These are phyloP conservation scores for Penicillium sp. DNA, from an alignment of 2,329 filamentous ascomycete genomes.

Conservation along the genomic window DNA sequence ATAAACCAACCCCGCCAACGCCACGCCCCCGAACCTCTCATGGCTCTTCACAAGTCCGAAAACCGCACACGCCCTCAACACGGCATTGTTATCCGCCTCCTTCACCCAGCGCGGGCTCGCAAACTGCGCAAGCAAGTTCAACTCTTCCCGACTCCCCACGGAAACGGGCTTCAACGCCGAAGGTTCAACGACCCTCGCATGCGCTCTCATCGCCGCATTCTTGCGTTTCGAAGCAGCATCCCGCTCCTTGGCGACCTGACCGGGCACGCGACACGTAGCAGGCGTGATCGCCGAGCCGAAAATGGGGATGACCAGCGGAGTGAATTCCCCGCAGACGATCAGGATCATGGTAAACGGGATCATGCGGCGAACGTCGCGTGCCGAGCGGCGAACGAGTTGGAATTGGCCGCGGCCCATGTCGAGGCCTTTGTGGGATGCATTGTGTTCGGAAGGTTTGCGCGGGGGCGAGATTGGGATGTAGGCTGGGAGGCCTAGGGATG, in stretches of 20 bases:
- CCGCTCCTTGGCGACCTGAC: slow-evolving; percentile 62
- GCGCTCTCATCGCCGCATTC: slow-evolving; percentile 24
- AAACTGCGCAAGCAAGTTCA: slow-evolving; percentile 33
- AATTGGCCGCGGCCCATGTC: slow-evolving; percentile 64
- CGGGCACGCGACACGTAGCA: slow-evolving; percentile 76
- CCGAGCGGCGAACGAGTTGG: slow-evolving; percentile 66
- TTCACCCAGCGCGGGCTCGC: slow-evolving; percentile 20
- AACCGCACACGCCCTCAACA: slow-evolving; percentile 36
- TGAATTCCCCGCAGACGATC: slow-evolving; percentile 79
- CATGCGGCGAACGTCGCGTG: slow-evolving; percentile 71
- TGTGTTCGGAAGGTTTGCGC: slow-evolving; percentile 2
- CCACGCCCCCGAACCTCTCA: slow-evolving; percentile 42
- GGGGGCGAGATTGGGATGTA: slow-evolving; percentile 37
- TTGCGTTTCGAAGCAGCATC: slow-evolving; percentile 50
- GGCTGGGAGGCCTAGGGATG: slow-evolving; percentile 29
- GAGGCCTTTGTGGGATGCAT: slow-evolving; percentile 8
- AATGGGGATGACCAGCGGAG: slow-evolving; percentile 72
- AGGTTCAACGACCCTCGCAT: slow-evolving; percentile 19
- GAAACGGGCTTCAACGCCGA: slow-evolving; percentile 6
- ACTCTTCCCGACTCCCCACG: slow-evolving; percentile 22
- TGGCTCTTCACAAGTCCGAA: slow-evolving; percentile 33
- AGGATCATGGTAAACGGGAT: slow-evolving; percentile 76
- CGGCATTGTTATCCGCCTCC: slow-evolving; percentile 21
- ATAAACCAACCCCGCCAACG: slow-evolving; percentile 48
- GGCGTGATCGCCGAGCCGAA: slow-evolving; percentile 70